These are phyloP conservation scores for Sporisorium scitamineum DNA, from an alignment of 1,284 basidiomycete genomes.

Conservation along the genomic window DNA sequence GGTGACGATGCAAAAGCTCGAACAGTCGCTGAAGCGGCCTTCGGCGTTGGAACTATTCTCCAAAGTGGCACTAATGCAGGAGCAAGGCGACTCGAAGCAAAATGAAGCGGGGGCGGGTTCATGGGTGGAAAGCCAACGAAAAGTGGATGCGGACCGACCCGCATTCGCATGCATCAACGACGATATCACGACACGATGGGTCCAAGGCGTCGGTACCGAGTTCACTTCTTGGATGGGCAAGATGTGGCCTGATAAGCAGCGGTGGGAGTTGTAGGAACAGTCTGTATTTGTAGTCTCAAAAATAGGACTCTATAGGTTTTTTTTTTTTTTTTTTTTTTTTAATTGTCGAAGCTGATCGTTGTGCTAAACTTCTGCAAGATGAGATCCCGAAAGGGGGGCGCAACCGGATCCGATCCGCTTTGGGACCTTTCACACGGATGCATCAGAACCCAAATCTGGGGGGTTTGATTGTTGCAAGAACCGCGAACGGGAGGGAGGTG, in stretches of 20 bases:
- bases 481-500: too few relatives aligned
- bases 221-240: conserved; percentile 25
- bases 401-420: too few relatives aligned
- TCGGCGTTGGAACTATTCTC: conserved; percentile 14
- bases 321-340: too few relatives aligned
- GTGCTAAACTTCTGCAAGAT: too few relatives aligned
- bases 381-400: too few relatives aligned
- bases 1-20: conserved; percentile 6
- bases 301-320: too few relatives aligned
- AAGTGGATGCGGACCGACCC: conserved; percentile 10
- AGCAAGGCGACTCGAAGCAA: not conserved
- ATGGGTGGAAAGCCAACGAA: conserved; percentile 22
- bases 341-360: too few relatives aligned
- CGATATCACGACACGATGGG: conserved; percentile 36
- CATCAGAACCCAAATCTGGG: too few relatives aligned
- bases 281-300: not conserved
- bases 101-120: not conserved
- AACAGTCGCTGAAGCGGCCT: not conserved
- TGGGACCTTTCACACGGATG: too few relatives aligned
- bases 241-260: conserved; percentile 30
- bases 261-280: conserved; percentile 28
- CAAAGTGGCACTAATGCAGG: not conserved
- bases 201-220: conserved; percentile 11
- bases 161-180: conserved; percentile 49
- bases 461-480: too few relatives aligned